A percentile compares a stretch with the other conserved stretches of the same genome.
These are phyloP conservation scores for Maudiozyma saulgeensis DNA, from an alignment of 805 yeast species.

Conservation along the genomic window DNA sequence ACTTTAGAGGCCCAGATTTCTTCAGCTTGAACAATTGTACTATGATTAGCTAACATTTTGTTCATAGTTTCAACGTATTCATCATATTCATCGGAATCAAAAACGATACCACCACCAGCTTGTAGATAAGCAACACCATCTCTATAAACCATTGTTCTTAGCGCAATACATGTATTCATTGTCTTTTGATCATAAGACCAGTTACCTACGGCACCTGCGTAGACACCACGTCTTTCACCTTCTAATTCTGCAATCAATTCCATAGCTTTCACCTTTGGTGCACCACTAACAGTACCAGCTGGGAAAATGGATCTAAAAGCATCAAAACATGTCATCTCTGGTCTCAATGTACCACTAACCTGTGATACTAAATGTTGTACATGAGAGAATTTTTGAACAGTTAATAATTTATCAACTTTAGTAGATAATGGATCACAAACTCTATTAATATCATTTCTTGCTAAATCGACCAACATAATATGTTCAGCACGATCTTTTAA, in stretches of 20 bases:
- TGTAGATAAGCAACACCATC: conserved; percentile 86
- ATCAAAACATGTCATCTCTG: conserved; percentile 82
- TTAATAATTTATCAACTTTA: conserved; percentile 76
- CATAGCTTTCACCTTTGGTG: conserved; percentile 97
- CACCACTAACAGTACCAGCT: conserved; percentile 98
- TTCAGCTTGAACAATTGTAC: conserved; percentile 90
- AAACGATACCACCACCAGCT: conserved; percentile 98
- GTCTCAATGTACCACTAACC: conserved; percentile 82
- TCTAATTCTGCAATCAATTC: conserved; percentile 85
- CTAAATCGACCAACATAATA: conserved; percentile 96
- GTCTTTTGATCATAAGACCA: conserved; percentile 94
- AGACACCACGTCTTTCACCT: conserved; percentile 86
- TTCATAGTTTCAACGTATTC: conserved; percentile 95
- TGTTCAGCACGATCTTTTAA: conserved; percentile 95
- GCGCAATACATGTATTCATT: conserved; percentile 96
- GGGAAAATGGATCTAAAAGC: conserved; percentile 98
- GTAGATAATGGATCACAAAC: conserved; percentile 84
- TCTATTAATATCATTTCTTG: conserved; percentile 91
- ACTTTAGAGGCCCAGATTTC: conserved; percentile 51
- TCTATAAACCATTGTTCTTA: conserved; percentile 93
- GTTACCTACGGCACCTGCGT: conserved; percentile 98
- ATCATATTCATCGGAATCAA: conserved; percentile 88
- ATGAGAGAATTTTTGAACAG: conserved; percentile 89
- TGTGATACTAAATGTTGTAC: conserved; percentile 95
- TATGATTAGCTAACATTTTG: conserved; percentile 89